A percentile compares a stretch with the other conserved stretches of the same genome.
Conservation (phyloP, 306 rosid species). For the Pueraria montana region DNA sequence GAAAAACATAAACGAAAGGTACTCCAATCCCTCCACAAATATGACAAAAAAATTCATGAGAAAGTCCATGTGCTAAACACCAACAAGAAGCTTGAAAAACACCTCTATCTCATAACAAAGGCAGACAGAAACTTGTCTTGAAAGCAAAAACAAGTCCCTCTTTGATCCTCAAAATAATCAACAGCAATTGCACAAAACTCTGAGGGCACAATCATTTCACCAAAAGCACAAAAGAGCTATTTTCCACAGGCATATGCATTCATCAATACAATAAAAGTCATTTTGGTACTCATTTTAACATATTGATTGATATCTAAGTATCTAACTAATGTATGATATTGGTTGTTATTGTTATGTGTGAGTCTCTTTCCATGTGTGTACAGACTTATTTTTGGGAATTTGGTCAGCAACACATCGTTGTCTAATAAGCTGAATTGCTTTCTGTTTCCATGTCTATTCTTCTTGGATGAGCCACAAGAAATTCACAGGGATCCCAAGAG, state of each 20-base stretch:
- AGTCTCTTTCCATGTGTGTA: neutral
- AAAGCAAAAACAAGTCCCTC: neutral
- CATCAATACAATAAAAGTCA: neutral
- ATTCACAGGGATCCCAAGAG: conserved; percentile 5
- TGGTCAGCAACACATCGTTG: neutral
- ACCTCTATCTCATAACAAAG: neutral
- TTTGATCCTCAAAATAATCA: neutral
- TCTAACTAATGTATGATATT: neutral
- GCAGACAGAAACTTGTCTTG: neutral
- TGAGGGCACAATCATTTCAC: neutral
- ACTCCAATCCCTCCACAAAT: conserved; percentile 12
- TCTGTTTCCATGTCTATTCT: conserved; percentile 16
- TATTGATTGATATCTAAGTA: neutral
- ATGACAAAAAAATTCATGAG: neutral
- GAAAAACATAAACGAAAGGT: neutral
- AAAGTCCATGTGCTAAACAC: conserved; percentile 3
- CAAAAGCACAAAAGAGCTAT: neutral
- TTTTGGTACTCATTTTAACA: neutral
- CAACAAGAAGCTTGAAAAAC: neutral
- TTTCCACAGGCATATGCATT: neutral
- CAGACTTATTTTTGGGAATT: neutral
- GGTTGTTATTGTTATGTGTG: neutral
- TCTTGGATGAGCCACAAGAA: conserved; percentile 17
- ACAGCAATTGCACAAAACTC: neutral
- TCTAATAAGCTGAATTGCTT: neutral